Conservation (phyloP, 2,329 filamentous ascomycete genomes). For the Cladorrhinum sp. region DNA sequence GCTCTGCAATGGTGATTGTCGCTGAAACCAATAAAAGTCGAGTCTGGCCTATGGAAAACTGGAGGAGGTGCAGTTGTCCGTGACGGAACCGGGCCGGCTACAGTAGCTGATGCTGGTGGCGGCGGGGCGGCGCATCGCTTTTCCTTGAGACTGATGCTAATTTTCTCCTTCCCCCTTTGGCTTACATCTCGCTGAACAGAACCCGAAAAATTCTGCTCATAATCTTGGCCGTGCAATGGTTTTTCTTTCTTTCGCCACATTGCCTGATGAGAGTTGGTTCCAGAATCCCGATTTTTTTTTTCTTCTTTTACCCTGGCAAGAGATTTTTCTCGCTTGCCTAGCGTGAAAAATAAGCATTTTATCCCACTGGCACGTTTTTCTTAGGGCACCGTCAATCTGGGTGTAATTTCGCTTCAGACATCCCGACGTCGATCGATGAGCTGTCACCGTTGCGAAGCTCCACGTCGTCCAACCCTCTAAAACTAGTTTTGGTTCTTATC, state of each 20-base stretch:
- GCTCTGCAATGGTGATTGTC: neutral
- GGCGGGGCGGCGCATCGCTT: neutral
- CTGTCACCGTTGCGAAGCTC: slow-evolving; percentile 19
- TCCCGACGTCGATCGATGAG: slow-evolving; percentile 28
- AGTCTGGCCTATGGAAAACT: neutral
- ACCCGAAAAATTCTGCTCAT: neutral
- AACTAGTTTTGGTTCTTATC: neutral
- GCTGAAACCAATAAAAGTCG: neutral
- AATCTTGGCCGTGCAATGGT: neutral
- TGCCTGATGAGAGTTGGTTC: neutral
- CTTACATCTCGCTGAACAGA: neutral
- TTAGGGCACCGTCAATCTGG: slow-evolving; percentile 30
- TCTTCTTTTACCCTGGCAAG: neutral
- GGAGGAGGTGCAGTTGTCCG: neutral
- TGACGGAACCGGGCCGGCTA: neutral
- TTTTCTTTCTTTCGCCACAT: neutral
- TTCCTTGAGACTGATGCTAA: neutral
- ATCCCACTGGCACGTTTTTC: slow-evolving; percentile 15
- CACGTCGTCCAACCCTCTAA: slow-evolving; percentile 6
- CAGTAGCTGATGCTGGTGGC: neutral
- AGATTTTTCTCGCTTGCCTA: slow-evolving; percentile 3
- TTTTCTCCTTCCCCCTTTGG: neutral
- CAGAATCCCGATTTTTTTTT: neutral
- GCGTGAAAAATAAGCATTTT: slow-evolving; percentile 26
- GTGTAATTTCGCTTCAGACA: slow-evolving; percentile 35